Evolutionary conservation across 148 eudicot genomes (phyloP).

Genomic region (Vaccinium corymbosum): DNA sequence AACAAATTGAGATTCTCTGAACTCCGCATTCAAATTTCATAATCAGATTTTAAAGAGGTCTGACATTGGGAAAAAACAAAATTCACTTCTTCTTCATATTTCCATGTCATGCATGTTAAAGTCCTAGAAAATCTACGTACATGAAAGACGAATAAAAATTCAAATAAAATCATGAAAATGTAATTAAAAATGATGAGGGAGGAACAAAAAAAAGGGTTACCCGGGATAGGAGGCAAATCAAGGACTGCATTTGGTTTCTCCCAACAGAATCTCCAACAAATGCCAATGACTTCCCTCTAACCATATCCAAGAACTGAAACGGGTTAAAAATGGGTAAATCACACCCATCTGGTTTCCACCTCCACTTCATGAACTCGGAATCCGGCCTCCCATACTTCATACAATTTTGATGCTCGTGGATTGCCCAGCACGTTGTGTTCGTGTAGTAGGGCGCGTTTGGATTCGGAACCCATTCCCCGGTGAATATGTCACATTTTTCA

Average conservation of each 20-base stretch:
- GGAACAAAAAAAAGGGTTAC: slow-evolving; percentile 16
- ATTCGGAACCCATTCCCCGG: slow-evolving; percentile 47
- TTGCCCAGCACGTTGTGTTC: slow-evolving; percentile 38
- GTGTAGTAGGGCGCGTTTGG: slow-evolving; percentile 44
- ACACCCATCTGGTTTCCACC: slow-evolving; percentile 53
- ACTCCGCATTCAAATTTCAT: background rate
- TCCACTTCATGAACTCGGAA: slow-evolving; percentile 41
- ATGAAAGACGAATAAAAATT: background rate
- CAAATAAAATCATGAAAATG: background rate
- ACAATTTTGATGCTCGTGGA: slow-evolving; percentile 59
- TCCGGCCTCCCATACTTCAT: slow-evolving; percentile 51
- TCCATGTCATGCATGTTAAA: background rate
- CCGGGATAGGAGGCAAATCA: slow-evolving; percentile 50
- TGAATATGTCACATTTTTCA: slow-evolving; percentile 39
- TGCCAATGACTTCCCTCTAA: slow-evolving; percentile 49
- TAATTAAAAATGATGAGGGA: background rate
- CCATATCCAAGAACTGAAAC: slow-evolving; percentile 36
- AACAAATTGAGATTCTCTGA: background rate
- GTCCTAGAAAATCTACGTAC: background rate
- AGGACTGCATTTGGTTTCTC: slow-evolving; percentile 58
- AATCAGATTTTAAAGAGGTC: background rate
- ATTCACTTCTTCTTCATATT: background rate
- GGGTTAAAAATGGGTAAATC: slow-evolving; percentile 46
- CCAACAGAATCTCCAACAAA: slow-evolving; percentile 63
- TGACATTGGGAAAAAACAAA: background rate